phyloP scores from a whole-genome alignment of 2,329 filamentous ascomycete species.

The Colletotrichum abscissum region DNA sequence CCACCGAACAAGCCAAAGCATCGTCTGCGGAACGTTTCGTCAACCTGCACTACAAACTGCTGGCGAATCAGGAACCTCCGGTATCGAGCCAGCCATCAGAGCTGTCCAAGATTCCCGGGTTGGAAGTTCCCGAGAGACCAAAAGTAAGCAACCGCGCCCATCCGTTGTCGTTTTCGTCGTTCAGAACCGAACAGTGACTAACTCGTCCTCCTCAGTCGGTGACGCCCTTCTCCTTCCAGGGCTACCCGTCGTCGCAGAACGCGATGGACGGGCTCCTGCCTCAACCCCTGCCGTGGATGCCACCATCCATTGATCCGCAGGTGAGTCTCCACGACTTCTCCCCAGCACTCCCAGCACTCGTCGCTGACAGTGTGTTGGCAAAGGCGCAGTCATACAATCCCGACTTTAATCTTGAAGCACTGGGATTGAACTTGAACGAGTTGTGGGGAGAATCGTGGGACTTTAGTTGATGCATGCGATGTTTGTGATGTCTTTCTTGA shows the following conservation, averaged over 20 bases:
- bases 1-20: constrained; percentile 67
- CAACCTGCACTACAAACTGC: constrained; percentile 66
- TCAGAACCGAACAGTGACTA: neutral
- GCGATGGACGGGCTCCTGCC: constrained; percentile 38
- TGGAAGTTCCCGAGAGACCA: constrained; percentile 49
- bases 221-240: constrained; percentile 52
- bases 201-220: constrained; percentile 48
- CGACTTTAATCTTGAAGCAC: constrained; percentile 64
- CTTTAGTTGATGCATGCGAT: constrained; percentile 44
- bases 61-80: constrained; percentile 64
- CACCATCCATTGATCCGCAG: constrained; percentile 42
- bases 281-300: constrained; percentile 46
- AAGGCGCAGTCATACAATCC: constrained; percentile 56
- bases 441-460: constrained; percentile 65
- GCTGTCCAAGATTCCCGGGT: constrained; percentile 40
- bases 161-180: neutral
- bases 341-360: constrained; percentile 33
- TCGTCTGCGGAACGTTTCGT: constrained; percentile 70
- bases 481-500: neutral
- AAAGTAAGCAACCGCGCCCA: constrained; percentile 47
- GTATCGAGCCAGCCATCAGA: constrained; percentile 46
- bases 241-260: constrained; percentile 33
- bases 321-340: constrained; percentile 37
- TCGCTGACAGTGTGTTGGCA: constrained; percentile 35
- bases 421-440: constrained; percentile 66